phyloP scores from a whole-genome alignment of 1,284 basidiomycete species.

The Melanopsichium pennsylvanicum region DNA sequence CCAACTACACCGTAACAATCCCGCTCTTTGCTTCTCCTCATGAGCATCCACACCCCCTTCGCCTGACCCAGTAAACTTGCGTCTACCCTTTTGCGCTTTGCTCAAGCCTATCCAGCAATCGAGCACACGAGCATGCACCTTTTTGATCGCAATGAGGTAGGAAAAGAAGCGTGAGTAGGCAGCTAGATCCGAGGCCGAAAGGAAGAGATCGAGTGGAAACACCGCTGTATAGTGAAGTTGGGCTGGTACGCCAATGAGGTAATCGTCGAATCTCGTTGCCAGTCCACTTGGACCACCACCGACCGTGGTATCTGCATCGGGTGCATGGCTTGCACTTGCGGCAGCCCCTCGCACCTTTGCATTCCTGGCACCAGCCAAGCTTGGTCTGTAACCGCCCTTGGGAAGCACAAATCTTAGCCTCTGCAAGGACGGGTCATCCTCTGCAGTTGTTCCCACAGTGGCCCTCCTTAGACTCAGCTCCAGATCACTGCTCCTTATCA shows the following conservation, averaged over 20 bases:
- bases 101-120: conserved; percentile 83
- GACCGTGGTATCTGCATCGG: background rate
- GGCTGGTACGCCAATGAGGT: conserved; percentile 41
- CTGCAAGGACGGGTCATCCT: conserved; percentile 50
- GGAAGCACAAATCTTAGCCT: conserved; percentile 36
- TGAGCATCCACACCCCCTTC: conserved; percentile 79
- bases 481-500: conserved; percentile 46
- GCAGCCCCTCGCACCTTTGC: conserved; percentile 31
- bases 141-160: conserved; percentile 81
- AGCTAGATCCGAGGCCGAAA: conserved; percentile 77
- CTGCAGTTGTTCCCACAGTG: conserved; percentile 42
- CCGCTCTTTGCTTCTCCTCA: conserved; percentile 70
- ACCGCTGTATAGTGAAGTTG: conserved; percentile 47
- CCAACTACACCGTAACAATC: conserved; percentile 81
- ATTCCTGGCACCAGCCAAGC: conserved; percentile 13
- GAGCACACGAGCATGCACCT: conserved; percentile 80
- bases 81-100: conserved; percentile 79
- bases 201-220: conserved; percentile 89
- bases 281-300: background rate
- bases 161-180: conserved; percentile 81
- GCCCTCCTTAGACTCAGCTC: conserved; percentile 49
- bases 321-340: background rate
- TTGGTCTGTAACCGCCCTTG: conserved; percentile 34
- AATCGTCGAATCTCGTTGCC: conserved; percentile 46
- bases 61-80: conserved; percentile 82